These are phyloP conservation scores for Vanderwaltozyma verrucispora DNA, from an alignment of 805 yeast species.

Conservation along the genomic window DNA sequence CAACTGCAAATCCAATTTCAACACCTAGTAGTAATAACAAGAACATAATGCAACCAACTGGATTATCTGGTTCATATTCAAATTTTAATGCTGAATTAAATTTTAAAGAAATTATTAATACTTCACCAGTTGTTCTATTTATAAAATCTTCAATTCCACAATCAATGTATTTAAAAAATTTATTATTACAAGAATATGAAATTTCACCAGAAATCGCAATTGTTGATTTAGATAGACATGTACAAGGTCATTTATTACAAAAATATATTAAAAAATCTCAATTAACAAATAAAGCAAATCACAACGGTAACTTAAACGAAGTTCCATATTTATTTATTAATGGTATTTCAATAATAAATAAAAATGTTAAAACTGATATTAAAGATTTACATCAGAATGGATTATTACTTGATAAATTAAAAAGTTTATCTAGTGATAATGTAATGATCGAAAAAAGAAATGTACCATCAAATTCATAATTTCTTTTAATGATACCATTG, in stretches of 20 bases:
- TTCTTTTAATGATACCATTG: slow-evolving; percentile 8
- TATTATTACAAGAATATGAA: slow-evolving; percentile 52
- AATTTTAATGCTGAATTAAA: slow-evolving; percentile 1
- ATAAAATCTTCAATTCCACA: slow-evolving; percentile 48
- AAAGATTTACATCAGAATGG: slow-evolving; percentile 10
- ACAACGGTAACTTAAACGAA: background rate
- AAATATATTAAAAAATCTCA: slow-evolving; percentile 35
- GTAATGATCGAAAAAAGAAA: slow-evolving; percentile 13
- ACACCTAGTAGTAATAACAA: background rate
- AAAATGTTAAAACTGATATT: slow-evolving; percentile 9
- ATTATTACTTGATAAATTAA: slow-evolving; percentile 11
- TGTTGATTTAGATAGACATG: slow-evolving; percentile 74
- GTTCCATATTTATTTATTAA: slow-evolving; percentile 22
- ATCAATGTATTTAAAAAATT: slow-evolving; percentile 53
- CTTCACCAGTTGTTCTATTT: slow-evolving; percentile 59
- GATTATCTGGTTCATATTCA: background rate
- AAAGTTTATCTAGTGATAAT: slow-evolving; percentile 12
- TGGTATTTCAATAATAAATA: slow-evolving; percentile 15
- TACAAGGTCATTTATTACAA: slow-evolving; percentile 63
- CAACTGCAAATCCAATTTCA: background rate
- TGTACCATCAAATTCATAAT: slow-evolving; percentile 19
- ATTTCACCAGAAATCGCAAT: slow-evolving; percentile 61
- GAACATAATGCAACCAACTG: background rate
- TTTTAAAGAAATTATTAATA: slow-evolving; percentile 42
- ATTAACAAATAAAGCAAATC: slow-evolving; percentile 1